Base-by-base conservation (phyloP, 192 early-diverging fungal species). In the Linnemannia exigua region DNA sequence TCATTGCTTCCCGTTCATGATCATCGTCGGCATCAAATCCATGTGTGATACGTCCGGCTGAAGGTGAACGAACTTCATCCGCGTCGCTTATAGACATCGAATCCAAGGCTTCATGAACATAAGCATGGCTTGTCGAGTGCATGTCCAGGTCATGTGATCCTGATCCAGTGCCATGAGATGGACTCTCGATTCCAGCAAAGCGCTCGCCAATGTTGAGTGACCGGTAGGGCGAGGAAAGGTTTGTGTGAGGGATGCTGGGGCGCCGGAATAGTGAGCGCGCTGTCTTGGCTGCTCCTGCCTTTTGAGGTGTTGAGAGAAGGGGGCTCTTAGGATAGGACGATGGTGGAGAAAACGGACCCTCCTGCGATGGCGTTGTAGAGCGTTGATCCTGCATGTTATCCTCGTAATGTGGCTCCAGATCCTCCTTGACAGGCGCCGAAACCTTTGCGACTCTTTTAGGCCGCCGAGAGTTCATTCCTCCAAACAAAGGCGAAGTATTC, bases 381-480 rank as follows among this genome's bases (percentile, higher is more conserved):
- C 9, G 47, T 16, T 38, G n/a, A n/a, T 22, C 38, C 36, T 38
- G 25, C 54, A 37, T 66, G 52, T 44, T 31, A 9, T 14, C 31
- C 58, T 63, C 58, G 31, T 14, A 9, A 9, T 63, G n/a, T 25
- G 80, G 70, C 28, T 76, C 80, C 9, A 76, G 75, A 50, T 76
- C 80, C 16, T 77, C 63, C 17, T 48, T 33, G 15, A 74, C 75
- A 6, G 82, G 77, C 9, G 72, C 72, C 31, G 72, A 25, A n/a
- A 47, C 7, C 48, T 77, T 51, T 17, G 22, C 15, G 2, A 25
- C 17, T 25, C 54, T 46, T 67, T 75, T 84, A 22, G 51, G 48
- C 19, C 77, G 71, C 36, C 76, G 76, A 46, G 63, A 74, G 70
- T 78, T 75, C 82, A 84, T 84, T 0, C 82, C 82, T 7, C 82